Conservation (phyloP, 1,284 basidiomycete genomes). For the Trichosporon inkin region DNA sequence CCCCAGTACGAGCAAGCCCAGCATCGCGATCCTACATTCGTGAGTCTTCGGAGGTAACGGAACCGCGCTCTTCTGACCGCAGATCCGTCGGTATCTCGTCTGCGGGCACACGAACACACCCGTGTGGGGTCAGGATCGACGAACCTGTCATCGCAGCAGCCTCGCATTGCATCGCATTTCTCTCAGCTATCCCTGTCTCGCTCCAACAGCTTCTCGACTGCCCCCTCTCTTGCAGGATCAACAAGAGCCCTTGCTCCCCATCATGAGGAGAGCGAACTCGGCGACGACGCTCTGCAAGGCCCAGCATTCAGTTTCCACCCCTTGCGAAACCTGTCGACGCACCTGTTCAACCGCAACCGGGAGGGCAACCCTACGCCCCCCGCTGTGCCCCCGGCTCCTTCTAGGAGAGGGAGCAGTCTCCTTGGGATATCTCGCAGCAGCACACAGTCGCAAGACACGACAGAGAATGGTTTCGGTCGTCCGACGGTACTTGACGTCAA, state of each 20-base stretch:
- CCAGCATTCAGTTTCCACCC: slow-evolving; percentile 47
- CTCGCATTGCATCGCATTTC: slow-evolving; percentile 37
- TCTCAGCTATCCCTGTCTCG: slow-evolving; percentile 42
- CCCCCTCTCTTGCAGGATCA: slow-evolving; percentile 17
- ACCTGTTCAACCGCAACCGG: slow-evolving; percentile 49
- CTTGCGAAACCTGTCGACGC: slow-evolving; percentile 61
- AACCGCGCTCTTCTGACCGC: too few species aligned
- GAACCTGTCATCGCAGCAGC: slow-evolving; percentile 44
- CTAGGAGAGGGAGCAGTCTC: slow-evolving; percentile 1
- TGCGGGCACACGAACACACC: slow-evolving; percentile 58
- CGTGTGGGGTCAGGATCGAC: slow-evolving; percentile 61
- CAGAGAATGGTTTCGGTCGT: slow-evolving; percentile 51
- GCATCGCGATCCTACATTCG: slow-evolving; percentile 29
- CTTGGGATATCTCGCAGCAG: not conserved
- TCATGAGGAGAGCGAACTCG: slow-evolving; percentile 20
- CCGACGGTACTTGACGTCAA: slow-evolving; percentile 81
- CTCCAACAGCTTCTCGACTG: slow-evolving; percentile 38
- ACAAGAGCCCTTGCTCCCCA: slow-evolving; percentile 2
- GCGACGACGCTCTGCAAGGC: slow-evolving; percentile 19
- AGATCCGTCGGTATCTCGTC: slow-evolving; percentile 74
- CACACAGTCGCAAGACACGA: not conserved
- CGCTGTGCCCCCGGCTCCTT: slow-evolving; percentile 1
- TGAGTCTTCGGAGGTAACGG: too few species aligned
- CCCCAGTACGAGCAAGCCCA: not conserved
- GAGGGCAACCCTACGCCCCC: slow-evolving; percentile 12